Evolutionary conservation across 2,329 filamentous ascomycete genomes (phyloP), one percentile per base, ranked within the genome.

Genomic region (Colletotrichum musae): DNA sequence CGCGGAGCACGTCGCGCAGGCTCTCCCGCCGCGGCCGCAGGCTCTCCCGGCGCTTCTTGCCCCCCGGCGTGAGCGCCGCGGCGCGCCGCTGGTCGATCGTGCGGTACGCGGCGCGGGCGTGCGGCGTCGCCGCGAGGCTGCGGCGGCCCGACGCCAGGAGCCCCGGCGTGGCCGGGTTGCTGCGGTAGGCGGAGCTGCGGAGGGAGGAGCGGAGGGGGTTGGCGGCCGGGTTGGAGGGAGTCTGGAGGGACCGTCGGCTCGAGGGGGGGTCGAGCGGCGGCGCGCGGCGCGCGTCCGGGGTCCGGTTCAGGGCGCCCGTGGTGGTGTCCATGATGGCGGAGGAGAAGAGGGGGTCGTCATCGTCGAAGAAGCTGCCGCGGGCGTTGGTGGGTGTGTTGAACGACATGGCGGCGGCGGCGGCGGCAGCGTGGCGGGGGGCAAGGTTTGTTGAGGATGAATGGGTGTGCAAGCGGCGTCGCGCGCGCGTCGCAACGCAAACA

Each of bases 31-130:
- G 84, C 69, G 86, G 85, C 72, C 86, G 85, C 58, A 87, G 75
- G 74, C 89, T 91, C 73, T 85, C 85, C n/a, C 89, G 83, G 21
- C 87, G 64, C 39, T 68, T 84, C 61, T 85, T 85, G 71, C 86
- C 86, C 18, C 88, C 88, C 0, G 89, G 89, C 0, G 89, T 92
- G 70, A 90, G 85, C 56, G 89, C 81, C 54, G 87, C 87, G 3
- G 86, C 85, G 50, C 89, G 86, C 5, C 89, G 87, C 71, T 86
- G 84, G 72, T 90, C 85, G 60, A 91, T 82, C 39, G 88, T 85
- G 53, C 87, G 83, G 56, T 85, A 85, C 51, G 89, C 89, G 12
- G 89, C 89, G 73, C 86, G 86, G 54, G 86, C 88, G 75, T 92
- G 89, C 0, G 89, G 89, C 18, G 89, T 91, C 3, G 84, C 81